Percentiles rank a stretch among this genome's conserved stretches.
Evolutionary conservation across 1,284 basidiomycete genomes (phyloP).

Genomic region (Tilletia indica): DNA sequence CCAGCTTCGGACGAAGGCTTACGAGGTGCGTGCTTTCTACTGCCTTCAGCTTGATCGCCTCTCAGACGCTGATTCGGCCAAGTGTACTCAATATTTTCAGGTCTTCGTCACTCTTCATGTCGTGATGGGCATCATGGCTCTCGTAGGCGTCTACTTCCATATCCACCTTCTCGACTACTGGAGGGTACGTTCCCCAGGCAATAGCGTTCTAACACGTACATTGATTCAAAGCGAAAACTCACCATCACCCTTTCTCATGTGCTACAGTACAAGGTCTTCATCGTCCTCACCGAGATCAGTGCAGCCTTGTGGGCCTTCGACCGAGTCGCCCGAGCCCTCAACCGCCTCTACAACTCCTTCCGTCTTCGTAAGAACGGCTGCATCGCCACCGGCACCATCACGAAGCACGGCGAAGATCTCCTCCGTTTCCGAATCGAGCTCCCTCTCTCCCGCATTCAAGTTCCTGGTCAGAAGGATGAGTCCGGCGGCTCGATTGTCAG

Average conservation of each 20-base stretch:
- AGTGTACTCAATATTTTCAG: conserved; percentile 26
- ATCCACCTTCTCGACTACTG: conserved; percentile 35
- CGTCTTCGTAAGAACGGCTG: neutral
- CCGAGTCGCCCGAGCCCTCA: conserved; percentile 27
- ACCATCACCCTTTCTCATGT: too few relatives aligned
- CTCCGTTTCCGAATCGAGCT: conserved; percentile 29
- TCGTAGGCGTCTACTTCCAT: conserved; percentile 51
- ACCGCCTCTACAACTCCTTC: conserved; percentile 27
- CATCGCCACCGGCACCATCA: conserved; percentile 22
- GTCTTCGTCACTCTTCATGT: conserved; percentile 49
- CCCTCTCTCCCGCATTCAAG: conserved; percentile 25
- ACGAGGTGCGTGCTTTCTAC: conserved; percentile 27
- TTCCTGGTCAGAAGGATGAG: conserved; percentile 17
- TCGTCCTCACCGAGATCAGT: conserved; percentile 29
- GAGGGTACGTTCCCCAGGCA: conserved; percentile 23
- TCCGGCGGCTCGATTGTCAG: neutral
- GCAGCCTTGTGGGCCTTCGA: conserved; percentile 35
- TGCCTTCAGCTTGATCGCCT: too few relatives aligned
- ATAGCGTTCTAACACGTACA: neutral
- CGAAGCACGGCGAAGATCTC: conserved; percentile 19
- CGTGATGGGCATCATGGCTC: conserved; percentile 42
- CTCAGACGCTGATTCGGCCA: too few relatives aligned
- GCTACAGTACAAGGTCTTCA: conserved; percentile 25
- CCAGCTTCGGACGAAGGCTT: conserved; percentile 27
- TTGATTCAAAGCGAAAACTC: neutral